Evolutionary conservation across 176 grass and related monocot species (phyloP).

Genomic region (Avena insularis): DNA sequence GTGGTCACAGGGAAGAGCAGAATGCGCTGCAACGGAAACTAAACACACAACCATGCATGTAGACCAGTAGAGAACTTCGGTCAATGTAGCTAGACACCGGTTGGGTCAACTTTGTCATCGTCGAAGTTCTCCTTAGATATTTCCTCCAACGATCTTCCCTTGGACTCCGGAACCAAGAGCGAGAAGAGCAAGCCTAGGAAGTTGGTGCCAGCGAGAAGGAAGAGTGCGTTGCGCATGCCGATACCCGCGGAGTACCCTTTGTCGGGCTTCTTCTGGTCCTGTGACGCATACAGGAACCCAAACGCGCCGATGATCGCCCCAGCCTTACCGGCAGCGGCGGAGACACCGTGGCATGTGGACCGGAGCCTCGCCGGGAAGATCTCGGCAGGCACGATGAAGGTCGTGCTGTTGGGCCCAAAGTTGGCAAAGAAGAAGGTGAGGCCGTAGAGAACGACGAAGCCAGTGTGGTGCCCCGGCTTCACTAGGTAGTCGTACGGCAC

Average conservation of each 20-base stretch:
- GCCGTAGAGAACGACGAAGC: slow-evolving; percentile 71
- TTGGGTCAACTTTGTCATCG: no score
- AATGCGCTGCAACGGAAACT: no score
- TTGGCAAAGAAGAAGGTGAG: slow-evolving; percentile 86
- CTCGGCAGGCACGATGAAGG: slow-evolving; percentile 77
- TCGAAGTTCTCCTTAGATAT: slow-evolving; percentile 58
- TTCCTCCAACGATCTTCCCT: slow-evolving; percentile 69
- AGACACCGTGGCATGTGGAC: slow-evolving; percentile 81
- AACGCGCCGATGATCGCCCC: slow-evolving; percentile 77
- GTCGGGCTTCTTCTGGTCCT: slow-evolving; percentile 49
- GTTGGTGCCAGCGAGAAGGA: slow-evolving; percentile 62
- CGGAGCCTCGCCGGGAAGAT: slow-evolving; percentile 78
- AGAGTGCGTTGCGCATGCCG: slow-evolving; percentile 72
- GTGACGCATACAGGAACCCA: slow-evolving; percentile 74
- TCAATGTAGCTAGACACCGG: no score
- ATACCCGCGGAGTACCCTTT: slow-evolving; percentile 52
- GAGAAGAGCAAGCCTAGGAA: slow-evolving; percentile 59
- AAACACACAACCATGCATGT: no score
- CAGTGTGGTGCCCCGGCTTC: slow-evolving; percentile 42
- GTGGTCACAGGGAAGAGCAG: no score
- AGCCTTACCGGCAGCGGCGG: slow-evolving; percentile 59
- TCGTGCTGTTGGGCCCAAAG: slow-evolving; percentile 76
- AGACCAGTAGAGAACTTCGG: no score
- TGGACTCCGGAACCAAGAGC: slow-evolving; percentile 68
- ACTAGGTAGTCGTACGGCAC: slow-evolving; percentile 66